These are phyloP conservation scores for Annulohypoxylon stygium DNA, from an alignment of 495 filamentous ascomycete genomes.

Conservation along the genomic window DNA sequence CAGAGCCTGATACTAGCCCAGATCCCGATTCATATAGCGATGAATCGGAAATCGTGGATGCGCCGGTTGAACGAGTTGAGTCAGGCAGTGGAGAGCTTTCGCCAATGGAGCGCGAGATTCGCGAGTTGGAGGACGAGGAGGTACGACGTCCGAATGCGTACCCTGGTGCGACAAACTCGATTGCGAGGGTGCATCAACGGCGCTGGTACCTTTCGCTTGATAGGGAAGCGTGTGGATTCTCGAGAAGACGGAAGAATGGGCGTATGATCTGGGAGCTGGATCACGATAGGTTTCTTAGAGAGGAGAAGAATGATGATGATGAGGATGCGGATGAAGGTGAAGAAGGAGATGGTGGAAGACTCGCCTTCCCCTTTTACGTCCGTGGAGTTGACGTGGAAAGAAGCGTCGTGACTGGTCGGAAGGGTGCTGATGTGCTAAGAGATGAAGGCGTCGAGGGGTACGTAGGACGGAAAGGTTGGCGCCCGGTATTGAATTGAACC, in stretches of 20 bases:
- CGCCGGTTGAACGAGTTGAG: slow-evolving; percentile 33
- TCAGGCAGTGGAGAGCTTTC: slow-evolving; percentile 34
- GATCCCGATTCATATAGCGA: slow-evolving; percentile 33
- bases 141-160: slow-evolving; percentile 75
- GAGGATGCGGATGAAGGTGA: slow-evolving; percentile 47
- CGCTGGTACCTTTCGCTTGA: slow-evolving; percentile 73
- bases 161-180: slow-evolving; percentile 70
- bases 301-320: slow-evolving; percentile 32
- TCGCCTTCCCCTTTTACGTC: slow-evolving; percentile 70
- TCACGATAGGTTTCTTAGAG: slow-evolving; percentile 5
- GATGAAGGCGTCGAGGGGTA: slow-evolving; percentile 71
- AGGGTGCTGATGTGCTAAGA: slow-evolving; percentile 65
- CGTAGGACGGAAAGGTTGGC: slow-evolving; percentile 69
- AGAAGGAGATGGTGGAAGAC: slow-evolving; percentile 41
- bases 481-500: slow-evolving; percentile 63
- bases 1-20: slow-evolving; percentile 33
- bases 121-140: slow-evolving; percentile 58
- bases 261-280: slow-evolving; percentile 43
- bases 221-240: slow-evolving; percentile 66
- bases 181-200: slow-evolving; percentile 74
- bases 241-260: slow-evolving; percentile 44
- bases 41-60: slow-evolving; percentile 42
- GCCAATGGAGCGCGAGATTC: slow-evolving; percentile 55
- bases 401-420: slow-evolving; percentile 73
- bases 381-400: slow-evolving; percentile 67